Evolutionary conservation across 352 stramenopile genomes (phyloP).

Genomic region (Pilasporangium apinafurcum): DNA sequence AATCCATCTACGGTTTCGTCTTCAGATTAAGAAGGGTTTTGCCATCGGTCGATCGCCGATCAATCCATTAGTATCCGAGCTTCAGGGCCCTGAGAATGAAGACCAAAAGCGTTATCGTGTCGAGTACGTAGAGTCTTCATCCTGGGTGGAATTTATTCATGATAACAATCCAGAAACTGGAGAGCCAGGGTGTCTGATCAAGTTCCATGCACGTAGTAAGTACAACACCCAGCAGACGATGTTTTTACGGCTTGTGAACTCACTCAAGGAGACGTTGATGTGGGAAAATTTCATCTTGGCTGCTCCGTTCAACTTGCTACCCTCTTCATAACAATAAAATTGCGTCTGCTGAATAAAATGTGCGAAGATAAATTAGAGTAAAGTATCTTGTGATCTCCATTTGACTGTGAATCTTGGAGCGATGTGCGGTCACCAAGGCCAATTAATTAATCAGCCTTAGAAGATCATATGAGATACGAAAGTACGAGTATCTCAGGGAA

Average conservation of each 20-base stretch:
- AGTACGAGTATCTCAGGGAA: too few species aligned
- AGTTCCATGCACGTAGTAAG: conserved; percentile 53
- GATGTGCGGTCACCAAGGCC: too few species aligned
- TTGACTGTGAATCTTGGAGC: too few species aligned
- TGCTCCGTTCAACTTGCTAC: too few species aligned
- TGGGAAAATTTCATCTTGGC: too few species aligned
- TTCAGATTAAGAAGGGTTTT: conserved; percentile 46
- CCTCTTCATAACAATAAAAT: too few species aligned
- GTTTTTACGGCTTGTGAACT: conserved; percentile 41
- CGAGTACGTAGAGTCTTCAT: conserved; percentile 48
- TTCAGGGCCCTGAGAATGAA: conserved; percentile 22
- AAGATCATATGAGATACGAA: too few species aligned
- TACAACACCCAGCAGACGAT: conserved; percentile 58
- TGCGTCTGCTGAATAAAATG: too few species aligned
- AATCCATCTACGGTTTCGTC: conserved; percentile 36
- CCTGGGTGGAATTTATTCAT: conserved; percentile 45
- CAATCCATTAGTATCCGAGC: conserved; percentile 35
- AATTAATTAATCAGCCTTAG: too few species aligned
- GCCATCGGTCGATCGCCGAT: conserved; percentile 53
- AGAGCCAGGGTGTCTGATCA: conserved; percentile 39
- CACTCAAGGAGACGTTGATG: conserved; percentile 38
- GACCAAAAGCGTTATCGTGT: too few species aligned
- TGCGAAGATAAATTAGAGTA: too few species aligned
- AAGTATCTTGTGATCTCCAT: too few species aligned
- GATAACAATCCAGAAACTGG: conserved; percentile 18